Evolutionary conservation across 306 rosid genomes (phyloP), one percentile per base, ranked within the genome.

Genomic region (Luffa acutangula): DNA sequence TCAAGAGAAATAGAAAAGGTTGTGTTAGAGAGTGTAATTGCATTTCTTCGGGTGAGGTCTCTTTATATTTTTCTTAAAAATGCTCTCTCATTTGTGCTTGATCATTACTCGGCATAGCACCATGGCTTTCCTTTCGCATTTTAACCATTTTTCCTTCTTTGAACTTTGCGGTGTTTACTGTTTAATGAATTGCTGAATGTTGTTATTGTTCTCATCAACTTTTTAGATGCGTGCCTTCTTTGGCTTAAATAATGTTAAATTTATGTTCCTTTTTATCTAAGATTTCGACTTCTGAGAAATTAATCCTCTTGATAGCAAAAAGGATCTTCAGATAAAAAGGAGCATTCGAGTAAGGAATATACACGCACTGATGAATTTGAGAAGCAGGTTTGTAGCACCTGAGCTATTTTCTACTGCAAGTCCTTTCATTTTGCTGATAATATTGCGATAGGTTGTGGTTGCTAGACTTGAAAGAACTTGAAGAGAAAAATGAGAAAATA

Each of bases 401-500:
- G 12, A 60, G 43, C 13, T 3, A 25, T 39, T 39, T 39, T 39
- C 4, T 39, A 39, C 42, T 39, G 42, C 5, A 18, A 25, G 31
- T 25, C 31, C 31, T 25, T 25, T 25, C 31, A 25, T 25, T 25
- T 25, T 25, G 31, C 31, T 25, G 31, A n/a, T 72, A 41, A 58
- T 54, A 15, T 60, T 57, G 59, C 49, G 78, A 18, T 62, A 83
- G 86, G 79, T 83, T 73, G 77, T 37, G 86, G 79, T 83, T 73
- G 77, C 48, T 15, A 79, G 62, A 82, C 53, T 81, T 25, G 31
- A 25, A 25, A 1, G 31, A 25, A 25, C 31, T 63, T 66, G 53
- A 53, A 78, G 69, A 66, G 57, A 81, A 81, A 53, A 69, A 77
- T 53, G 15, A 7, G 79, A 77, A 21, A 65, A 25, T 25, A 25